Conservation (phyloP, 805 yeast genomes). For the Blastobotrys mokoenaii region DNA sequence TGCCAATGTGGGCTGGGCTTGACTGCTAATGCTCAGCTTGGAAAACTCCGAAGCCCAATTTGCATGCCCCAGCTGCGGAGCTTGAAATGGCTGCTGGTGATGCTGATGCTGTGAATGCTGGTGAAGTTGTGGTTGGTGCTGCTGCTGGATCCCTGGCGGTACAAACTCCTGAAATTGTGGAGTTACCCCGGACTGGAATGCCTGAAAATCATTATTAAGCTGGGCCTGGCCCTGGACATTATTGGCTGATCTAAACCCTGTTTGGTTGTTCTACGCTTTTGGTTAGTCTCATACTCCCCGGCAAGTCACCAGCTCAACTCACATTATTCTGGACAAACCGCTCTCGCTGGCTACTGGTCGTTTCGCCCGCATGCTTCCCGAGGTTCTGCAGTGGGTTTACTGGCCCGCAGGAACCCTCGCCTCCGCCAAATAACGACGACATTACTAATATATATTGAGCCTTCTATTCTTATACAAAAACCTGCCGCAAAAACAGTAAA, state of each 20-base stretch:
- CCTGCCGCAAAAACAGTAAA: no score
- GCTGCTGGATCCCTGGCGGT: neutral
- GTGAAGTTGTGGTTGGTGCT: neutral
- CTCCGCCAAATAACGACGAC: constrained; percentile 1
- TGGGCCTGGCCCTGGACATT: neutral
- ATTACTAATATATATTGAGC: no score
- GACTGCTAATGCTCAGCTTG: neutral
- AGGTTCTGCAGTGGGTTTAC: constrained; percentile 23
- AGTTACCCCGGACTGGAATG: neutral
- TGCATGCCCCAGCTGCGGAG: neutral
- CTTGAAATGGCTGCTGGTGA: neutral
- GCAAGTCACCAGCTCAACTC: neutral
- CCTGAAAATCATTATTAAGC: constrained; percentile 2
- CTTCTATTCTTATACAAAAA: no score
- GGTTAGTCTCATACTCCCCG: neutral
- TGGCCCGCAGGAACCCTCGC: constrained; percentile 22
- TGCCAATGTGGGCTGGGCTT: neutral
- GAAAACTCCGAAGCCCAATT: constrained; percentile 1
- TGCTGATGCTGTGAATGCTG: neutral
- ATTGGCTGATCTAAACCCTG: neutral
- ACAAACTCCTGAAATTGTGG: no score
- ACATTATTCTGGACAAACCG: constrained; percentile 8
- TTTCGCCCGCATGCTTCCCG: constrained; percentile 20
- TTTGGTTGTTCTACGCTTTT: neutral
- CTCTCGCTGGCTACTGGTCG: constrained; percentile 6